Percentiles rank a stretch among this genome's conserved stretches.
These are phyloP conservation scores for Mycena metata DNA, from an alignment of 768 basidiomycete species.

Conservation along the genomic window DNA sequence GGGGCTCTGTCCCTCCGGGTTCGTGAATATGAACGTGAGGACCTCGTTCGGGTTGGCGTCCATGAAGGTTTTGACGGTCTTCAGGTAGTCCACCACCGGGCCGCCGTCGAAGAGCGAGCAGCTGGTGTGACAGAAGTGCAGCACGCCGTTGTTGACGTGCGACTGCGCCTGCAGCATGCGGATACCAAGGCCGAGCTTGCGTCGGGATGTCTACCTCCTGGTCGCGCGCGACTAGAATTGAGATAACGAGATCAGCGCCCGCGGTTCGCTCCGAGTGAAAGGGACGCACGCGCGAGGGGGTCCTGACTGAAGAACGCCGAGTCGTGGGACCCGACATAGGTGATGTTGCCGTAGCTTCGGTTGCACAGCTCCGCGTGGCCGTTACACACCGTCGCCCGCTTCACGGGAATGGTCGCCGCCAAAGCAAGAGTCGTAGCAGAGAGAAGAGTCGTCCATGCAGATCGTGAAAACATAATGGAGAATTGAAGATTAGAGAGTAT, in stretches of 20 bases:
- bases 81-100: constrained; percentile 61
- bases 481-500: too few relatives aligned
- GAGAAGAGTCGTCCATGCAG: too few relatives aligned
- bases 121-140: constrained; percentile 78
- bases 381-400: background rate
- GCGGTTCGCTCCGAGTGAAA: too few relatives aligned
- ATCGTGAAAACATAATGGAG: too few relatives aligned
- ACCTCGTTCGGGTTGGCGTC: constrained; percentile 76
- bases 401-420: too few relatives aligned
- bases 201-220: constrained; percentile 50
- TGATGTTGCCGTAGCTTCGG: constrained; percentile 56
- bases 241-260: too few relatives aligned
- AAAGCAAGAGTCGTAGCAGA: too few relatives aligned
- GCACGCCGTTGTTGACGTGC: constrained; percentile 53
- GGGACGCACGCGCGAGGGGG: too few relatives aligned
- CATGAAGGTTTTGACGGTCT: constrained; percentile 66
- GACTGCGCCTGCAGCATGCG: constrained; percentile 55
- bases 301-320: too few relatives aligned
- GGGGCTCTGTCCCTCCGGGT: constrained; percentile 68
- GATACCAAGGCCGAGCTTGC: constrained; percentile 50
- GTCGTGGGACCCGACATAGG: constrained; percentile 40
- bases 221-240: constrained; percentile 60
- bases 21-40: constrained; percentile 74
- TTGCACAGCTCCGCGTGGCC: constrained; percentile 60
- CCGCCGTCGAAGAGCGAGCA: constrained; percentile 70